Conservation (phyloP, 1,284 basidiomycete species). For the Marasmius oreades region DNA sequence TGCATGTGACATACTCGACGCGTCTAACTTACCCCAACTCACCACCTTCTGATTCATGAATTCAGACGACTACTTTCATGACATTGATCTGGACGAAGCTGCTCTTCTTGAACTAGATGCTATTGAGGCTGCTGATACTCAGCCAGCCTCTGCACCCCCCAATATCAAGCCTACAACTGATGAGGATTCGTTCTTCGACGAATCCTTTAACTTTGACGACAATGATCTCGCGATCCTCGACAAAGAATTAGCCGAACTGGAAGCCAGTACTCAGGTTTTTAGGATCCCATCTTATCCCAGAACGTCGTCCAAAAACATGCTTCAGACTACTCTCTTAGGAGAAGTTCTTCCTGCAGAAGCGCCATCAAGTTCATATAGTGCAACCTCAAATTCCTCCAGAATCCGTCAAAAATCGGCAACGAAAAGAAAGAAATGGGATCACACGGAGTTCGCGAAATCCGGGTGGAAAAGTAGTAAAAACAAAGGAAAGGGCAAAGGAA, state of each 20-base stretch:
- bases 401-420: constrained; percentile 45
- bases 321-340: constrained; percentile 69
- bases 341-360: constrained; percentile 37
- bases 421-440: constrained; percentile 83
- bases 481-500: constrained; percentile 44
- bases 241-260: constrained; percentile 42
- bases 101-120: constrained; percentile 60
- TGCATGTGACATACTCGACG: background rate
- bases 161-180: constrained; percentile 15
- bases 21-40: background rate
- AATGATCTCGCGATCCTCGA: constrained; percentile 52
- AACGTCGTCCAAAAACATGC: constrained; percentile 33
- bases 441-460: constrained; percentile 77
- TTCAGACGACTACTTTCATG: constrained; percentile 67
- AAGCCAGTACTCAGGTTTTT: constrained; percentile 27
- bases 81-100: constrained; percentile 45
- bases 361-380: constrained; percentile 29
- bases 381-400: constrained; percentile 32
- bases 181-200: constrained; percentile 21
- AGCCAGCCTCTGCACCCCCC: constrained; percentile 20
- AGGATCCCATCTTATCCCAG: constrained; percentile 40
- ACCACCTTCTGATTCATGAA: constrained; percentile 41
- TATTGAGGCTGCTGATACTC: constrained; percentile 57
- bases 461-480: constrained; percentile 54
- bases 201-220: constrained; percentile 50